A percentile compares a stretch with the other conserved stretches of the same genome.
These are phyloP conservation scores for Cryoendolithus antarcticus DNA, from an alignment of 2,329 filamentous ascomycete genomes.

Conservation along the genomic window DNA sequence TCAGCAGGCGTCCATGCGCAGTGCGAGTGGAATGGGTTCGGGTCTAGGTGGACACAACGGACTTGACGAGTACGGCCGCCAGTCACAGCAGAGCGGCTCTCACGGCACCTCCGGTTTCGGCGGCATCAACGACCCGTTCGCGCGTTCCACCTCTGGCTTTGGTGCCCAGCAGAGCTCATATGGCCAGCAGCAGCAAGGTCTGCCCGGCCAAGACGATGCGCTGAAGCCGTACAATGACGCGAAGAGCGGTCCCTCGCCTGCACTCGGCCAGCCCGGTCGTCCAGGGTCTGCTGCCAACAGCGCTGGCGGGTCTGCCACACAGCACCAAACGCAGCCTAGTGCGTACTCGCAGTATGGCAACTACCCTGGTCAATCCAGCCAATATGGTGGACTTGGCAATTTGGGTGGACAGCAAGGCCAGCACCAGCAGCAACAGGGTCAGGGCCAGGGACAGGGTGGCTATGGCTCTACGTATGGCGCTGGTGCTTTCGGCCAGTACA, in stretches of 20 bases:
- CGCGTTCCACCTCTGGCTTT: constrained; percentile 45
- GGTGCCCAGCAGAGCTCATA: constrained; percentile 37
- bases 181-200: constrained; percentile 34
- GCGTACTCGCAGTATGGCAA: constrained; percentile 45
- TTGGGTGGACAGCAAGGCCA: constrained; percentile 32
- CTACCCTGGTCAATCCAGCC: constrained; percentile 35
- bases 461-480: constrained; percentile 31
- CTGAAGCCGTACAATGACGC: constrained; percentile 46
- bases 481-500: constrained; percentile 28
- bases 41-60: constrained; percentile 32
- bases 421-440: constrained; percentile 22
- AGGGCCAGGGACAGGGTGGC: constrained; percentile 28
- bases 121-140: constrained; percentile 46
- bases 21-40: constrained; percentile 28
- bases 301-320: constrained; percentile 36
- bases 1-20: constrained; percentile 28
- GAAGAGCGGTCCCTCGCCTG: constrained; percentile 43
- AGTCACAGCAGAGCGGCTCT: constrained; percentile 39
- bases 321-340: constrained; percentile 48
- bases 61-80: constrained; percentile 47
- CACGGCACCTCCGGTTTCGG: constrained; percentile 40
- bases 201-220: constrained; percentile 35
- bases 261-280: constrained; percentile 48
- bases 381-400: constrained; percentile 41
- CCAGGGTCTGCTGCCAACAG: constrained; percentile 52